Percentiles rank a stretch among this genome's conserved stretches.
phyloP scores from a whole-genome alignment of 2,329 filamentous ascomycete genomes.

The Hypoxylon sp. region DNA sequence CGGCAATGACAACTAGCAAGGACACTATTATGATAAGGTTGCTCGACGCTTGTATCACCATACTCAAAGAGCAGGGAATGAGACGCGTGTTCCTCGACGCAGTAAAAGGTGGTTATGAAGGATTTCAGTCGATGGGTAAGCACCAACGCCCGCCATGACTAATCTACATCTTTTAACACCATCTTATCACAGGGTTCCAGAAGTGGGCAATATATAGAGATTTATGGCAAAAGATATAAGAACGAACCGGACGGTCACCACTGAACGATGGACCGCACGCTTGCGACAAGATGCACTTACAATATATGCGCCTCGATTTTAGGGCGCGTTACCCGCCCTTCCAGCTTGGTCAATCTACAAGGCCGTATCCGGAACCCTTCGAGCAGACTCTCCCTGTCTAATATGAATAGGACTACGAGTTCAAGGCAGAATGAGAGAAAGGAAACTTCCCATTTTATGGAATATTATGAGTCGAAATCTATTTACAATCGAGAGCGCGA shows the following conservation, averaged over 20 bases:
- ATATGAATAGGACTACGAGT: constrained; percentile 13
- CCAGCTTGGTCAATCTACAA: constrained; percentile 11
- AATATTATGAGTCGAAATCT: constrained; percentile 10
- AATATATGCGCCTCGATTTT: constrained; percentile 5
- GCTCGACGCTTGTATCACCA: constrained; percentile 65
- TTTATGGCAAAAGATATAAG: constrained; percentile 62
- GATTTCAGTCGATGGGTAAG: constrained; percentile 67
- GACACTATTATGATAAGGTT: constrained; percentile 67
- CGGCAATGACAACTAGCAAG: constrained; percentile 58
- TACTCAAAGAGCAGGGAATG: constrained; percentile 64
- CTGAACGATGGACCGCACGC: constrained; percentile 14
- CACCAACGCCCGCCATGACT: constrained; percentile 15
- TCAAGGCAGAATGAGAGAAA: constrained; percentile 20
- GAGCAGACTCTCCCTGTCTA: constrained; percentile 4
- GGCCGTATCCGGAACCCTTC: constrained; percentile 12
- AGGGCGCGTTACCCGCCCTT: background rate
- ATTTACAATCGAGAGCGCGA: constrained; percentile 13
- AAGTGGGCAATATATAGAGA: constrained; percentile 71
- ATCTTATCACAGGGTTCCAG: constrained; percentile 61
- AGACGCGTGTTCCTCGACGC: constrained; percentile 68
- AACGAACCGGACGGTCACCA: constrained; percentile 11
- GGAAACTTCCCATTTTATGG: constrained; percentile 17
- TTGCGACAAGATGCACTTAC: constrained; percentile 11
- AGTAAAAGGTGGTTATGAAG: constrained; percentile 63
- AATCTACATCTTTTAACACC: constrained; percentile 35